phyloP scores from a whole-genome alignment of 140 eudicot genomes.

The Oenanthe javanica region DNA sequence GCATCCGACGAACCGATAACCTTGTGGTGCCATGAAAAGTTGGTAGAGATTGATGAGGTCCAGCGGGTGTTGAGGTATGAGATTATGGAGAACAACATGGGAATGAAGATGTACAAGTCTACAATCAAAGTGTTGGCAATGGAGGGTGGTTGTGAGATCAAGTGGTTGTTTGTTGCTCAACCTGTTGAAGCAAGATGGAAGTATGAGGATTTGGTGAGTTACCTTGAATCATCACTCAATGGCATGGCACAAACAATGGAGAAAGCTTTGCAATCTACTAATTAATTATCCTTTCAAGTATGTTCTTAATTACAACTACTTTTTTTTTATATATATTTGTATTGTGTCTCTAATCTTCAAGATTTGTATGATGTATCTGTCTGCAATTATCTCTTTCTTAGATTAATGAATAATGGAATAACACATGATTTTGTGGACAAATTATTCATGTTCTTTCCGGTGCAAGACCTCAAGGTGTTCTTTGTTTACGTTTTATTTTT shows the following conservation, averaged over 20 bases:
- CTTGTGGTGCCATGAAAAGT: slow-evolving; percentile 55
- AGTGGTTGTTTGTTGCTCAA: slow-evolving; percentile 55
- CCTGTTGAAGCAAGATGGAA: slow-evolving; percentile 46
- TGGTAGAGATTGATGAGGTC: slow-evolving; percentile 33
- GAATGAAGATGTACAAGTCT: slow-evolving; percentile 36
- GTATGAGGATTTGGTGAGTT: slow-evolving; percentile 29
- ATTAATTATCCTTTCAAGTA: too few species aligned
- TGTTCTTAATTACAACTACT: too few species aligned
- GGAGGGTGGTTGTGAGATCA: slow-evolving; percentile 43
- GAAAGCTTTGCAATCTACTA: slow-evolving; percentile 18
- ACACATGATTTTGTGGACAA: too few species aligned
- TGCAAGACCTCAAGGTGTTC: too few species aligned
- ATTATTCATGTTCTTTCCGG: too few species aligned
- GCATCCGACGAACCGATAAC: slow-evolving; percentile 10
- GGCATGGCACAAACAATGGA: slow-evolving; percentile 49
- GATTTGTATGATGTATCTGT: too few species aligned
- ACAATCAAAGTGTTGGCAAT: slow-evolving; percentile 30
- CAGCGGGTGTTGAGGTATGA: slow-evolving; percentile 38
- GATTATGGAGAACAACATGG: slow-evolving; percentile 53
- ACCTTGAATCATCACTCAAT: slow-evolving; percentile 23
- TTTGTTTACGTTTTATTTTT: too few species aligned
- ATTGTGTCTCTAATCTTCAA: background rate
- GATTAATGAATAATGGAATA: too few species aligned
- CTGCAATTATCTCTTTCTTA: too few species aligned
- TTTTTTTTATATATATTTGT: too few species aligned